Percentiles rank a stretch among this genome's conserved stretches.
Conservation (phyloP, 768 basidiomycete genomes). For the Suillus fuscotomentosus region DNA sequence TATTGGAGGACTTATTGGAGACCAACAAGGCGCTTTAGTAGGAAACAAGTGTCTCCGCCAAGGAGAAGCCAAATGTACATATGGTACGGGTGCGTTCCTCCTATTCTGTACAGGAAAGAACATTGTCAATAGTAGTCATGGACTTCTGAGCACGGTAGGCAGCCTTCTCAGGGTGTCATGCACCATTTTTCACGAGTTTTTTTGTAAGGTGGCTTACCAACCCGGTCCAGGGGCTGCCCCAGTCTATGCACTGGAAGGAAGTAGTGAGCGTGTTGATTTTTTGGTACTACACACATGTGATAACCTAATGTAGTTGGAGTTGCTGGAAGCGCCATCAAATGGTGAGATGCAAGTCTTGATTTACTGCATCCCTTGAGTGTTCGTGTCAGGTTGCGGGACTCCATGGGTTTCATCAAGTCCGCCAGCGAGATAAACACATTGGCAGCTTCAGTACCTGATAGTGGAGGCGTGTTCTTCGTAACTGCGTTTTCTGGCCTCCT, state of each 20-base stretch:
- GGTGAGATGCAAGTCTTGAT: constrained; percentile 38
- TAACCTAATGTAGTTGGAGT: constrained; percentile 64
- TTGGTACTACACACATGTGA: neutral
- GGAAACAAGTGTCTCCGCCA: constrained; percentile 93
- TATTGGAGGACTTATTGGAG: constrained; percentile 93
- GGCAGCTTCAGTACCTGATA: constrained; percentile 70
- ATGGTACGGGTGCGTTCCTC: constrained; percentile 95
- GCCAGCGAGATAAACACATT: constrained; percentile 85
- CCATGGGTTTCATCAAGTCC: constrained; percentile 76
- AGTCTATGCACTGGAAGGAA: constrained; percentile 92
- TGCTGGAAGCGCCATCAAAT: constrained; percentile 94
- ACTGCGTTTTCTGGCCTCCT: constrained; percentile 95
- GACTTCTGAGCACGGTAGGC: constrained; percentile 80
- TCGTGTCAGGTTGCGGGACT: constrained; percentile 76
- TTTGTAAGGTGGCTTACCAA: constrained; percentile 78
- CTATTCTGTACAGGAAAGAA: constrained; percentile 92
- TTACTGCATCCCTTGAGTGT: neutral
- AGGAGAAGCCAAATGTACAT: constrained; percentile 98
- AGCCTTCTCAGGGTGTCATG: neutral
- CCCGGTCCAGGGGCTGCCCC: constrained; percentile 76
- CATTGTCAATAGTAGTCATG: constrained; percentile 82
- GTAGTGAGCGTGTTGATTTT: constrained; percentile 55
- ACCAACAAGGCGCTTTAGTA: constrained; percentile 95
- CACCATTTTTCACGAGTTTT: constrained; percentile 8
- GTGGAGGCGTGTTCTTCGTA: constrained; percentile 94